Evolutionary conservation across 2,329 filamentous ascomycete species (phyloP).

Genomic region (Ophiostoma pallidulum): DNA sequence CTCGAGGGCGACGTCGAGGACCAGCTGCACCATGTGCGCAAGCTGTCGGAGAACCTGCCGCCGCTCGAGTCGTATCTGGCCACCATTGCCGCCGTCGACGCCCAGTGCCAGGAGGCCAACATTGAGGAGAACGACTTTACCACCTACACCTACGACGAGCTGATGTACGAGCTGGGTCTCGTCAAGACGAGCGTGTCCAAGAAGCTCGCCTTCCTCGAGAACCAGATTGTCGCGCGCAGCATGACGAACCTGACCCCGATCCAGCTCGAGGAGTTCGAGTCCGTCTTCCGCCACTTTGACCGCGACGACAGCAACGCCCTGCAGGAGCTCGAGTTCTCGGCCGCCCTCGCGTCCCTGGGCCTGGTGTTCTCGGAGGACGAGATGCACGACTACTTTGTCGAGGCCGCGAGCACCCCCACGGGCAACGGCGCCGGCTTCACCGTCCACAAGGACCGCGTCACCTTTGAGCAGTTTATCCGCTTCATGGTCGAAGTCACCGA

Average conservation of each 20-base stretch:
- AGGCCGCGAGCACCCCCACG: conserved; percentile 54
- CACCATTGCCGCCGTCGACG: conserved; percentile 76
- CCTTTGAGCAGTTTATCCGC: conserved; percentile 96
- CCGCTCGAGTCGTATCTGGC: conserved; percentile 87
- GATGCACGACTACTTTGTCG: conserved; percentile 91
- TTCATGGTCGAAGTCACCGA: conserved; percentile 99
- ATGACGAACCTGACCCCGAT: conserved; percentile 99
- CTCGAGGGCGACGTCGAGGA: conserved; percentile 95
- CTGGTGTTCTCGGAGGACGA: conserved; percentile 95
- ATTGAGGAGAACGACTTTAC: conserved; percentile 99
- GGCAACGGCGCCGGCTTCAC: neutral
- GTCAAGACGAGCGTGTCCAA: conserved; percentile 90
- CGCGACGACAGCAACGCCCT: conserved; percentile 83
- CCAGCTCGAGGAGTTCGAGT: conserved; percentile 96
- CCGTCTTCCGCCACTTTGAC: conserved; percentile 96
- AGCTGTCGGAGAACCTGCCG: conserved; percentile 73
- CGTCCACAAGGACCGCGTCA: conserved; percentile 59
- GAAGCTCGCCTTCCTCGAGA: conserved; percentile 93
- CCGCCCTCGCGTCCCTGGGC: conserved; percentile 86
- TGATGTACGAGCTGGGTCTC: conserved; percentile 84
- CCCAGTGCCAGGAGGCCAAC: conserved; percentile 88
- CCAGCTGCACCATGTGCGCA: conserved; percentile 77
- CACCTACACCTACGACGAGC: conserved; percentile 96
- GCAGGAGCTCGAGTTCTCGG: conserved; percentile 90
- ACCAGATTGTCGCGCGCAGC: conserved; percentile 94